Evolutionary conservation across 495 filamentous ascomycete species (phyloP).

Genomic region (Xylaria venustula): DNA sequence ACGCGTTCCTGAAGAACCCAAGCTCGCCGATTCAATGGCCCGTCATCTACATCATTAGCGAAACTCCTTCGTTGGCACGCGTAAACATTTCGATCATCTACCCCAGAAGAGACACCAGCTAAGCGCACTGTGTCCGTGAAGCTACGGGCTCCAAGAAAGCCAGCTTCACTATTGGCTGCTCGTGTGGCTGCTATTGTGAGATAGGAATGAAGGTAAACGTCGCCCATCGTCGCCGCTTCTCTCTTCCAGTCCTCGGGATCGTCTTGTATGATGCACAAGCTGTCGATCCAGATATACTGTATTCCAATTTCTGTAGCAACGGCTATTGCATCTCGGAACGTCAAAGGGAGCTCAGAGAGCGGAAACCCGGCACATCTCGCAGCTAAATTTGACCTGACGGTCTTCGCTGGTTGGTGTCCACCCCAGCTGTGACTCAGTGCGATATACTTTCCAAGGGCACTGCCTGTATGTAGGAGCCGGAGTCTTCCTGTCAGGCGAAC

Average conservation of each 20-base stretch:
- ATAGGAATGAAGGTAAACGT: slow-evolving; percentile 14
- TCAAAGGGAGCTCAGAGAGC: not conserved
- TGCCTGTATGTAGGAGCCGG: not conserved
- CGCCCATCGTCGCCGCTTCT: slow-evolving; percentile 30
- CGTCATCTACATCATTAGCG: not conserved
- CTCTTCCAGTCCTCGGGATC: slow-evolving; percentile 29
- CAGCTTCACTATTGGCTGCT: not conserved
- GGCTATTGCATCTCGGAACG: not conserved
- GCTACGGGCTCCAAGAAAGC: slow-evolving; percentile 3
- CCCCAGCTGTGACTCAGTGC: slow-evolving; percentile 9
- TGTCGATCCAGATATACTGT: slow-evolving; percentile 26
- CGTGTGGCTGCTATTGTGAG: slow-evolving; percentile 3
- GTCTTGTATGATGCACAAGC: slow-evolving; percentile 29
- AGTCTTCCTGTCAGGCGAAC: not conserved
- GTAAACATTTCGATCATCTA: not conserved
- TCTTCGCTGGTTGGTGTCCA: not conserved
- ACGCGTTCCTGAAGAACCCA: slow-evolving; percentile 23
- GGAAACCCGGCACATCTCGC: not conserved
- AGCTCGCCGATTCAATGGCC: slow-evolving; percentile 5
- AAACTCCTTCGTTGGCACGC: slow-evolving; percentile 7
- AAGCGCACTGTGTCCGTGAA: not conserved
- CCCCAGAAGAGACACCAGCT: not conserved
- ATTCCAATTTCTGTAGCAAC: not conserved
- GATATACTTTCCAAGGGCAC: not conserved
- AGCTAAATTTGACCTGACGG: not conserved